phyloP scores from a whole-genome alignment of 1,284 basidiomycete genomes.

The Tilletia caries region DNA sequence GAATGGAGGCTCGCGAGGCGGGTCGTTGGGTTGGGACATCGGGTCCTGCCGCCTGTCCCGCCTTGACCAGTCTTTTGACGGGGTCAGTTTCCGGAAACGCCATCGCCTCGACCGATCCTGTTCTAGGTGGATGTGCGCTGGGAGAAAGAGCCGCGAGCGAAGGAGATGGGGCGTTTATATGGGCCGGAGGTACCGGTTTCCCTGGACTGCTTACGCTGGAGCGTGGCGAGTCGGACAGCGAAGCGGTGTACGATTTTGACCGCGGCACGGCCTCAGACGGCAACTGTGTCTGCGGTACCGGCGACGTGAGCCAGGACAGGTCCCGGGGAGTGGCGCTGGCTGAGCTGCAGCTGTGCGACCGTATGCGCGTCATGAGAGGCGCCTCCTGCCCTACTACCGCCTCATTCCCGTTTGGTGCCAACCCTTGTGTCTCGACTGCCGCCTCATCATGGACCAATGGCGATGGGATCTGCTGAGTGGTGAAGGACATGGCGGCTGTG shows the following conservation, averaged over 20 bases:
- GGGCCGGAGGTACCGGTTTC: neutral
- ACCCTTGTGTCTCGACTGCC: neutral
- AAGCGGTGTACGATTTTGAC: neutral
- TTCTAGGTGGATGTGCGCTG: neutral
- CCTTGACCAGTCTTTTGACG: no score
- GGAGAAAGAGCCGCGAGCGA: neutral
- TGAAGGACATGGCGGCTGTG: neutral
- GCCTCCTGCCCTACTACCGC: neutral
- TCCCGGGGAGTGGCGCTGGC: neutral
- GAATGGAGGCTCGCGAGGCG: neutral
- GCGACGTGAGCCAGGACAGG: neutral
- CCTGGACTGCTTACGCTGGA: neutral
- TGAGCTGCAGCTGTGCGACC: constrained; percentile 6
- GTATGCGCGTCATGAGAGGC: neutral
- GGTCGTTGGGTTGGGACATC: neutral
- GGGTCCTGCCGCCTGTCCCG: no score
- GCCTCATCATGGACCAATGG: no score
- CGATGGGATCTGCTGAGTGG: neutral
- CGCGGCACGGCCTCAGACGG: neutral
- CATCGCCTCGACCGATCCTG: neutral
- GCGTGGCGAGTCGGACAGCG: neutral
- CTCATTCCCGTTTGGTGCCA: neutral
- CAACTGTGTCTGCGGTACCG: neutral
- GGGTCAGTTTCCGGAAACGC: neutral
- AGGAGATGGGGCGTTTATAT: neutral